Conservation (phyloP, 2,329 filamentous ascomycete genomes). For the Aspergillus ustus region DNA sequence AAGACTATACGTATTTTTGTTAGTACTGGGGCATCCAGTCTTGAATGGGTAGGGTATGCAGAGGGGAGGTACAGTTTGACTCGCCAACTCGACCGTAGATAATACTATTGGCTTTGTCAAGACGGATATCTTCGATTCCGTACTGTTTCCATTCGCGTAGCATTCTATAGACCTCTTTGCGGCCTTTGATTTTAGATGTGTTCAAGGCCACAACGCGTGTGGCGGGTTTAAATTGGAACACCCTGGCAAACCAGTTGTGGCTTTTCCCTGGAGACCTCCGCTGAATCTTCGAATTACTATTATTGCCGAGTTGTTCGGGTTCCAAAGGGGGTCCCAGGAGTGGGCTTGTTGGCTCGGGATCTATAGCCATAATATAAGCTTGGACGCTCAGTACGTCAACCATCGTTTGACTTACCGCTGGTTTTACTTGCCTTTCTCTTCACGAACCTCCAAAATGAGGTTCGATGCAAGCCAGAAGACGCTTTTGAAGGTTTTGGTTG, state of each 20-base stretch:
- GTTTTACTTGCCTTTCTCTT: conserved; percentile 52
- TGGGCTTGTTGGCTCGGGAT: conserved; percentile 8
- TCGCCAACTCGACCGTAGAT: conserved; percentile 78
- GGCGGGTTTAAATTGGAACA: conserved; percentile 88
- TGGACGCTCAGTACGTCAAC: not conserved
- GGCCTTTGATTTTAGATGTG: conserved; percentile 71
- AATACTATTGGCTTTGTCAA: conserved; percentile 78
- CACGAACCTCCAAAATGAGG: conserved; percentile 59
- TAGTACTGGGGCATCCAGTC: conserved; percentile 21
- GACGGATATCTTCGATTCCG: conserved; percentile 77
- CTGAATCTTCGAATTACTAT: conserved; percentile 1
- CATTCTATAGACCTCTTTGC: conserved; percentile 75
- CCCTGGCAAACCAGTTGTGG: conserved; percentile 85
- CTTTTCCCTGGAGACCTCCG: conserved; percentile 43
- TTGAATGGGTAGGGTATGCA: not conserved
- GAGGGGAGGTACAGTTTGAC: conserved; percentile 71
- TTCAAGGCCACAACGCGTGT: conserved; percentile 75
- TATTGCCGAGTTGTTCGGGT: conserved; percentile 2
- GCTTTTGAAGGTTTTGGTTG: conserved; percentile 1
- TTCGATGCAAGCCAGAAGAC: conserved; percentile 40
- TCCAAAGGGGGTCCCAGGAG: conserved; percentile 22
- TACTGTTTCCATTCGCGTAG: conserved; percentile 80
- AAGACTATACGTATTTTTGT: conserved; percentile 60
- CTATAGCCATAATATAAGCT: conserved; percentile 12
- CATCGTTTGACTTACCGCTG: conserved; percentile 49